Evolutionary conservation across 2,329 filamentous ascomycete species (phyloP).

Genomic region (Beauveria sp.): DNA sequence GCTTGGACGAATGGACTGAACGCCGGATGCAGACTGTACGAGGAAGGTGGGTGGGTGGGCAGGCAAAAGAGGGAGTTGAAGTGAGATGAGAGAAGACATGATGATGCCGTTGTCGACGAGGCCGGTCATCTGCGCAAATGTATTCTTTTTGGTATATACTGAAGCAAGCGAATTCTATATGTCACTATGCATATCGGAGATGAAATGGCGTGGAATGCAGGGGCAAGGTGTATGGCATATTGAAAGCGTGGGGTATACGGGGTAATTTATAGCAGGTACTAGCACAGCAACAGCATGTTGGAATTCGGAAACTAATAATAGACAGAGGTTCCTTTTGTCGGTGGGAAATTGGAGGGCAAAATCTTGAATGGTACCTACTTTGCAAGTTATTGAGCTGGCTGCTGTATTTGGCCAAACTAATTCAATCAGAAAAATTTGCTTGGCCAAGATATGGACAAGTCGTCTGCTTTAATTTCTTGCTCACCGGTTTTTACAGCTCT

Average conservation of each 20-base stretch:
- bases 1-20: too few relatives aligned
- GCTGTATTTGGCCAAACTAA: not conserved
- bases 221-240: not conserved
- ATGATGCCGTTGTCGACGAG: not conserved
- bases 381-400: not conserved
- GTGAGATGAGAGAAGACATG: not conserved
- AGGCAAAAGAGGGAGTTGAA: not conserved
- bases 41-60: not conserved
- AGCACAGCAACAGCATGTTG: too few relatives aligned
- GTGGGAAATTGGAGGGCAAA: not conserved
- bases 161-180: not conserved
- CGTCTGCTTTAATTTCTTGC: not conserved
- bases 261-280: too few relatives aligned
- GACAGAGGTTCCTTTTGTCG: not conserved
- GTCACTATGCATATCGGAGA: not conserved
- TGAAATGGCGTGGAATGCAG: not conserved
- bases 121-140: not conserved
- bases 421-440: not conserved
- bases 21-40: not conserved
- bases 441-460: not conserved
- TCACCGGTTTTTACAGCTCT: not conserved
- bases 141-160: not conserved
- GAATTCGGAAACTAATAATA: not conserved
- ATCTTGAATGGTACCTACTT: not conserved
- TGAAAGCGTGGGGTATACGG: too few relatives aligned